phyloP scores from a whole-genome alignment of 768 basidiomycete species.

The Boletus rubescentipes region DNA sequence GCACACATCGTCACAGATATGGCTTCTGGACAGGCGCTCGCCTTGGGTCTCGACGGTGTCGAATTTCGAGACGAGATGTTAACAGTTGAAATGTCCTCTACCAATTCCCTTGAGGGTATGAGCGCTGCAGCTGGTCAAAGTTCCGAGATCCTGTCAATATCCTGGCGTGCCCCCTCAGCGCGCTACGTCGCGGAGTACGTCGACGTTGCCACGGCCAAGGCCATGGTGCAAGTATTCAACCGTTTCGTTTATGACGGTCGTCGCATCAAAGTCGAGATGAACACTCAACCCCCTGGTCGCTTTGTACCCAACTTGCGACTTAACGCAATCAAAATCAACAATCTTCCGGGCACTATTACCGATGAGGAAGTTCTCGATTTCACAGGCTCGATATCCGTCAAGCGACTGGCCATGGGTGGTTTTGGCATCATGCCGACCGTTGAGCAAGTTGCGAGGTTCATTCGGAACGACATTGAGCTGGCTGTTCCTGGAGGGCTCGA shows the following conservation, averaged over 20 bases:
- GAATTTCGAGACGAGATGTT: constrained; percentile 46
- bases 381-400: constrained; percentile 28
- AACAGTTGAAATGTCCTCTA: constrained; percentile 42
- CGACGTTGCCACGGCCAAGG: constrained; percentile 17
- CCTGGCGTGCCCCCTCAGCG: constrained; percentile 51
- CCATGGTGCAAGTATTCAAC: constrained; percentile 40
- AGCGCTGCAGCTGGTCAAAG: constrained; percentile 32
- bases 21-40: constrained; percentile 41
- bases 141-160: constrained; percentile 44
- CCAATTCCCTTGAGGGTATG: constrained; percentile 43
- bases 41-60: constrained; percentile 45
- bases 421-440: constrained; percentile 21
- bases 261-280: constrained; percentile 47
- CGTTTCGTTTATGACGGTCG: constrained; percentile 38
- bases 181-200: constrained; percentile 46
- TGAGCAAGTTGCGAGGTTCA: constrained; percentile 15
- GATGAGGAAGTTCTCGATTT: constrained; percentile 30
- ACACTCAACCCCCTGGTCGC: constrained; percentile 37
- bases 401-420: constrained; percentile 22
- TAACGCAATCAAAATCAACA: constrained; percentile 43
- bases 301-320: constrained; percentile 25
- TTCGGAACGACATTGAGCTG: constrained; percentile 27
- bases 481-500: constrained; percentile 16
- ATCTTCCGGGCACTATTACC: constrained; percentile 34
- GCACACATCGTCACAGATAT: constrained; percentile 45